Conservation (phyloP, 768 basidiomycete genomes). For the Phylloporus arenicola region DNA sequence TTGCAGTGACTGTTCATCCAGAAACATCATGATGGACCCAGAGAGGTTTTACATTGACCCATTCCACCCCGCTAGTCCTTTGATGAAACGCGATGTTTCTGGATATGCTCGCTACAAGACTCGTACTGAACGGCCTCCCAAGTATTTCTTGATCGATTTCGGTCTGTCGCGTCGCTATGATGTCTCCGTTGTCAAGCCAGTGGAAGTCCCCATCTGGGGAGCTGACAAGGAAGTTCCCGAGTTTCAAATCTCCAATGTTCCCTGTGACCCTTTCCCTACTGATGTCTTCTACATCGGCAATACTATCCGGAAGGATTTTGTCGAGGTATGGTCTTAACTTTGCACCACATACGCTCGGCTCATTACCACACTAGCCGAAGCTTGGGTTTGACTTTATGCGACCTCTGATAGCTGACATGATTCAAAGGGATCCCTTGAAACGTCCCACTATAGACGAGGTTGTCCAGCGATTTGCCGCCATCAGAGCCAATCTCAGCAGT, state of each 20-base stretch:
- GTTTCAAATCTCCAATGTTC: constrained; percentile 16
- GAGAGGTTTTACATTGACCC: constrained; percentile 20
- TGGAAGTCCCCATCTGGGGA: constrained; percentile 28
- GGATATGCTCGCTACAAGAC: constrained; percentile 15
- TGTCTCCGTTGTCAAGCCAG: constrained; percentile 15
- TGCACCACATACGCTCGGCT: neutral
- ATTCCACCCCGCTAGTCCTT: constrained; percentile 21
- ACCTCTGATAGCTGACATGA: neutral
- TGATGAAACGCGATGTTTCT: constrained; percentile 17
- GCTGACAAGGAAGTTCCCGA: constrained; percentile 41
- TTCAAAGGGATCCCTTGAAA: neutral
- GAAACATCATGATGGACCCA: constrained; percentile 35
- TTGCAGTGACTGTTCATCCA: constrained; percentile 21
- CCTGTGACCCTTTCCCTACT: constrained; percentile 35
- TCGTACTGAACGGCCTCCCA: constrained; percentile 16
- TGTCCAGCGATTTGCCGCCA: neutral
- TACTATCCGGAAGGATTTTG: constrained; percentile 27
- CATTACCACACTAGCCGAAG: neutral
- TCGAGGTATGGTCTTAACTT: neutral
- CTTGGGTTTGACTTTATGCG: neutral
- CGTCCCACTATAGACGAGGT: neutral
- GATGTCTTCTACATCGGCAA: constrained; percentile 43
- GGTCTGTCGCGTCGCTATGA: constrained; percentile 29
- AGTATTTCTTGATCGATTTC: constrained; percentile 23
- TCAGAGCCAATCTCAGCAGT: neutral